Evolutionary conservation across 345 rosid genomes (phyloP), one percentile per base, ranked within the genome.

Genomic region (Anastatica hierochuntica): DNA sequence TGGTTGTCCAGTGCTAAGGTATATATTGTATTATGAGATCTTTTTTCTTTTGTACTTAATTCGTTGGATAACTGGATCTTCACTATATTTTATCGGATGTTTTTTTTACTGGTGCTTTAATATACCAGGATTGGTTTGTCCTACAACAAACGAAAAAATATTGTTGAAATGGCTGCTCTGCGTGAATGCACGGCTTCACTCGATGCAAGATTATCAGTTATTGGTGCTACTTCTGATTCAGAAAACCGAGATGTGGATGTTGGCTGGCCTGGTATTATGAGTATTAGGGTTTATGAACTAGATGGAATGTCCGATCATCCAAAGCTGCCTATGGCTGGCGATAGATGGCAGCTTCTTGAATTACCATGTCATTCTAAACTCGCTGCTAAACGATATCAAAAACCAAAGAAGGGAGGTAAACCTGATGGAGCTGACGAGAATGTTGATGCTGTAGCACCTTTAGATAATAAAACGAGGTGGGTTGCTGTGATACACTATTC

Each of bases 181-280:
- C 79, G 96, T 40, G 92, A 78, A 45, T 84, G 85, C 73, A 92
- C 98, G 12, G 83, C 90, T 23, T 62, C 71, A 14, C 79, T 76
- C 9, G 96, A 81, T 72, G 77, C 80, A 56, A 82, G 60, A 26
- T 46, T 70, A 57, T 72, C 81, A 20, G 60, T 76, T 64, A 50
- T 66, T 43, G 75, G 69, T 68, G 63, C 72, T 61, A 79, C 78
- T 52, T 58, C 76, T 60, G 95, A 92, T 66, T 79, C 83, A 58
- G 98, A 88, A 62, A 78, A 71, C 44, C 85, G 86, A 54, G 95
- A 88, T 52, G 82, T 76, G 72, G 98, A 92, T 68, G 69, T 68
- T 47, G 95, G 96, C 24, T 90, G 96, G 95, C 98, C 98, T 61
- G 98, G 98, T 35, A 89, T 84, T 74, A 88, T 92, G 98, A 92